These are phyloP conservation scores for Tephrocybe sp. DNA, from an alignment of 768 basidiomycete species.

Conservation along the genomic window DNA sequence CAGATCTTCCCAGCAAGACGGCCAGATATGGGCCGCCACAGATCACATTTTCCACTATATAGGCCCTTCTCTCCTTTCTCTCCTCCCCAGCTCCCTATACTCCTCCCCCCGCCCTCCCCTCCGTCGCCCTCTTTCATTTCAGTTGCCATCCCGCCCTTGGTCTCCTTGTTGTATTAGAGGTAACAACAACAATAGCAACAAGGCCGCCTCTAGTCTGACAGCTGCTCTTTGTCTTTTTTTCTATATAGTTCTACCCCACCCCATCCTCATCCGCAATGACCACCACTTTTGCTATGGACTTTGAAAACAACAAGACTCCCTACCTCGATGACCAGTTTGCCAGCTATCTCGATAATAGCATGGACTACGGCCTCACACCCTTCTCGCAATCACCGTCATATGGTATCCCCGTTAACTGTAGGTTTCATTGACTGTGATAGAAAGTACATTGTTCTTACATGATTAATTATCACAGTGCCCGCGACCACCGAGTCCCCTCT, in stretches of 20 bases:
- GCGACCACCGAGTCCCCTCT: constrained; percentile 51
- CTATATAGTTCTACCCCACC: constrained; percentile 22
- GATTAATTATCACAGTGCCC: constrained; percentile 39
- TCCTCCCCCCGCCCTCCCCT: constrained; percentile 19
- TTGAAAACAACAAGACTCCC: constrained; percentile 46
- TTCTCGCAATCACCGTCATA: constrained; percentile 58
- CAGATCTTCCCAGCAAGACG: constrained; percentile 13
- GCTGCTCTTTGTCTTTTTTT: constrained; percentile 13
- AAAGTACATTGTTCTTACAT: constrained; percentile 8
- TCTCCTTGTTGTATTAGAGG: constrained; percentile 23
- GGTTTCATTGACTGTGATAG: constrained; percentile 26
- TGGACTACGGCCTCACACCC: constrained; percentile 65
- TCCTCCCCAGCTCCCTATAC: constrained; percentile 22
- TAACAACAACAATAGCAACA: constrained; percentile 22
- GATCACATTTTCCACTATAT: constrained; percentile 21
- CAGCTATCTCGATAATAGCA: constrained; percentile 47
- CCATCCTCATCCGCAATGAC: constrained; percentile 7
- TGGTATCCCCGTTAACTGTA: constrained; percentile 63
- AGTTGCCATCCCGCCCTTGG: constrained; percentile 23
- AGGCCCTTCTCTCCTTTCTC: constrained; percentile 22
- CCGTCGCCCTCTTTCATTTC: constrained; percentile 40
- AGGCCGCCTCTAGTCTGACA: constrained; percentile 26
- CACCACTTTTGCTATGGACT: constrained; percentile 41
- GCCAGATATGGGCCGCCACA: constrained; percentile 15
- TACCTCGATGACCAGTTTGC: constrained; percentile 41